Evolutionary conservation across 768 basidiomycete genomes (phyloP).

Genomic region (Hemileccinum rubropunctum): DNA sequence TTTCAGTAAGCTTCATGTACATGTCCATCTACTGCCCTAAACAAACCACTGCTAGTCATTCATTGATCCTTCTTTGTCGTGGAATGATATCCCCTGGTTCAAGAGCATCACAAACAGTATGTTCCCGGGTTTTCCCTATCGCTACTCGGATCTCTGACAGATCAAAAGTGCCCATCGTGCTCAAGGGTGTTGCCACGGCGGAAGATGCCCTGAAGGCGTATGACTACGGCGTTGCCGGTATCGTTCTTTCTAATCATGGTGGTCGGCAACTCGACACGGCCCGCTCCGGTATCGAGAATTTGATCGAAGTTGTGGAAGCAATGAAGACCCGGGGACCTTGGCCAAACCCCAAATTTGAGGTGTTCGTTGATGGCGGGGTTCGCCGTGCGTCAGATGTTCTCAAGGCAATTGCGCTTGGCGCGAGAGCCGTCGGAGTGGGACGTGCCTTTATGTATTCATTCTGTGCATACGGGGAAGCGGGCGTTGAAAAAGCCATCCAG

Average conservation of each 20-base stretch:
- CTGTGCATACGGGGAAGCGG: constrained; percentile 81
- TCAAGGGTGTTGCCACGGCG: constrained; percentile 81
- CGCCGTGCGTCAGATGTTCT: constrained; percentile 83
- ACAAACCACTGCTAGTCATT: constrained; percentile 57
- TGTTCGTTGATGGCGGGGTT: constrained; percentile 93
- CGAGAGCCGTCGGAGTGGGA: constrained; percentile 77
- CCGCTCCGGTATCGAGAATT: constrained; percentile 79
- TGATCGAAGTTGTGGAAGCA: constrained; percentile 74
- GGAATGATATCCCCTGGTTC: constrained; percentile 65
- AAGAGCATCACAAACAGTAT: constrained; percentile 66
- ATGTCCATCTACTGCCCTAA: constrained; percentile 29
- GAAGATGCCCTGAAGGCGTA: constrained; percentile 85
- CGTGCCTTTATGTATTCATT: constrained; percentile 84
- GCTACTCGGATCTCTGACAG: neutral
- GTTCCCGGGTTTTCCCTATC: constrained; percentile 18
- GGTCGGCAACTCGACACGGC: constrained; percentile 74
- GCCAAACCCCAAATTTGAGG: constrained; percentile 74
- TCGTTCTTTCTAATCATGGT: constrained; percentile 80
- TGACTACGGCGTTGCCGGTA: constrained; percentile 64
- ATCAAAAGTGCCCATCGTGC: constrained; percentile 71
- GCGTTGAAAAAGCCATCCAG: constrained; percentile 79
- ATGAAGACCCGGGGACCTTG: constrained; percentile 67
- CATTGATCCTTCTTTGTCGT: constrained; percentile 85
- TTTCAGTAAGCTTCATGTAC: constrained; percentile 53
- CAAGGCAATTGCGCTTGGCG: constrained; percentile 81